These are phyloP conservation scores for Apiospora koreana DNA, from an alignment of 2,329 filamentous ascomycete species.

Conservation along the genomic window DNA sequence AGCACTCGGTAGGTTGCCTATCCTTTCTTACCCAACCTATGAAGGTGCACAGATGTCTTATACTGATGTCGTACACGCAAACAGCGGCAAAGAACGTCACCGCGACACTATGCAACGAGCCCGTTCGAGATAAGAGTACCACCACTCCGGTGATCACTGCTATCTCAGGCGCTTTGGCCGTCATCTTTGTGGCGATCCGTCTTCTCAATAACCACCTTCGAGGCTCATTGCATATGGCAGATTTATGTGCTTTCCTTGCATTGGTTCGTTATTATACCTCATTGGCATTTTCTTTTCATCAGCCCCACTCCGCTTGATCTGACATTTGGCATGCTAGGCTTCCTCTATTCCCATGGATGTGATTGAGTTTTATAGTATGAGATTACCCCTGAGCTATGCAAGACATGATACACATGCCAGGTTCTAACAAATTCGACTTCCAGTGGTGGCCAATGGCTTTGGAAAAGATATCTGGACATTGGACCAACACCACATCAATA, in stretches of 20 bases:
- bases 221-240: background rate
- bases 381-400: background rate
- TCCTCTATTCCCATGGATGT: background rate
- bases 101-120: background rate
- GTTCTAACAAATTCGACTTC: background rate
- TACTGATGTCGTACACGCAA: background rate
- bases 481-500: background rate
- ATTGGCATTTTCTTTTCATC: background rate
- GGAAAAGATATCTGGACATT: background rate
- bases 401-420: background rate
- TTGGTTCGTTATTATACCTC: background rate
- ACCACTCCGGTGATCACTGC: background rate
- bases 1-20: background rate
- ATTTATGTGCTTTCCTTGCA: background rate
- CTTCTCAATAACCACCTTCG: background rate
- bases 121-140: background rate
- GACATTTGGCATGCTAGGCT: background rate
- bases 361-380: background rate
- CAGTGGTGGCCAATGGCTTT: background rate
- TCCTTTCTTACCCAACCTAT: background rate
- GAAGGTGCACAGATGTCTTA: background rate
- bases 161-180: background rate
- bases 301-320: background rate
- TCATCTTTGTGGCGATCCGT: background rate
- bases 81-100: conserved; percentile 1